Evolutionary conservation across 306 rosid species (phyloP), one percentile per base, ranked within the genome.

Genomic region (Fagus crenata): DNA sequence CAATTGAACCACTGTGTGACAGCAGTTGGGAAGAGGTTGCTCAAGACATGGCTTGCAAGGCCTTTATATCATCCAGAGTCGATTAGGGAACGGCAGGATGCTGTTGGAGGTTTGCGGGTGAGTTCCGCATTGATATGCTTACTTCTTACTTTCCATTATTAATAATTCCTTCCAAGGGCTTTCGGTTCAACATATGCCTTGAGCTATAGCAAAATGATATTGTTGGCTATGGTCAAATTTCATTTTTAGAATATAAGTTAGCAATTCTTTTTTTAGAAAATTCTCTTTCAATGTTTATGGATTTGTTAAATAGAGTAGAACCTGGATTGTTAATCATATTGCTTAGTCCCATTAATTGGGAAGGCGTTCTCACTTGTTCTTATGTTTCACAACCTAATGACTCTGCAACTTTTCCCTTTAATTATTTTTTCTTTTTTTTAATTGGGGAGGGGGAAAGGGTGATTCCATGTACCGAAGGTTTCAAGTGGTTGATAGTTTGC

Each of bases 1-100:
- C 99, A 90, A 78, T 74, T 95, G 80, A 90, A 92, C 87, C 93
- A 95, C 73, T 95, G 99, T 81, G 92, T 90, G 74, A 92, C 99
- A 4, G 96, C 97, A 41, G 88, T 90, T 89, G 99, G 99, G 74
- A 95, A 89, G 86, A 89, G 99, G 84, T 79, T 95, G 85, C 92
- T 95, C 49, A 95, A 83, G 83, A 76, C 93, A 53, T 95, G 99
- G 99, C 93, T 92, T 87, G 99, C 97, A 32, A 92, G 97, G 67
- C 97, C 99, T 78, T 85, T 92, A 69, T 88, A 80, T 87, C 86
- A 82, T 58, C 83, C 83, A 36, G 96, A 92, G 82, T 78, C 87
- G 76, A 90, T 95, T 55, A 86, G 83, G 87, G 91, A 87, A 71
- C 96, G 97, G 76, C 97, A 95, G 75, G 86, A 89, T 76, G 96